Conservation (phyloP, 2,329 filamentous ascomycete species). For the Epichloe sylvatica region DNA sequence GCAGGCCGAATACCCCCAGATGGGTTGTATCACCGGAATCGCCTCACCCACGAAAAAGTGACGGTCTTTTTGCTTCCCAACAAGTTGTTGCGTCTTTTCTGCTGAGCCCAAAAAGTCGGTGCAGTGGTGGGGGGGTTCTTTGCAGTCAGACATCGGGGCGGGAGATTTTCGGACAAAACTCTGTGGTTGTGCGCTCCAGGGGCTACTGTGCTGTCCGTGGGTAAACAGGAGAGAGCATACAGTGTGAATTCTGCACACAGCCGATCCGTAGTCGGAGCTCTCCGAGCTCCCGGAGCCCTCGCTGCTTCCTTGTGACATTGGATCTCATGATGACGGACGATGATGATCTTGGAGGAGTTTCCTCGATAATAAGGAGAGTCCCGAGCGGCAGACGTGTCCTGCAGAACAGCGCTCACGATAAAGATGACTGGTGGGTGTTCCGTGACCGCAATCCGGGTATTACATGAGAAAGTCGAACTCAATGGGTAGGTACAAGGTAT, state of each 20-base stretch:
- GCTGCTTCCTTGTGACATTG: too few relatives aligned
- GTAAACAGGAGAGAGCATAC: background rate
- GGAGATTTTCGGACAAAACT: constrained; percentile 16
- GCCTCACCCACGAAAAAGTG: background rate
- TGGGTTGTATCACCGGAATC: constrained; percentile 1
- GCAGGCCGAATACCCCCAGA: background rate
- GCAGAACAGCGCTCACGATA: too few relatives aligned
- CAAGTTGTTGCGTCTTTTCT: constrained; percentile 23
- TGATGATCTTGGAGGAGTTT: background rate
- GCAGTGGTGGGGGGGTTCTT: constrained; percentile 19
- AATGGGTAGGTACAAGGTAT: too few relatives aligned
- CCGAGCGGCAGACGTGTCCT: too few relatives aligned
- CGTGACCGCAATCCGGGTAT: too few relatives aligned
- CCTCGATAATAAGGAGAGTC: background rate
- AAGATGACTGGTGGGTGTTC: too few relatives aligned
- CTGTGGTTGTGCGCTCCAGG: background rate
- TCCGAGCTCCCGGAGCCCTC: background rate
- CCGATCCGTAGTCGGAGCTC: background rate
- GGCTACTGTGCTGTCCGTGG: background rate
- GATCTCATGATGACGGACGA: too few relatives aligned
- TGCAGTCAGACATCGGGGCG: constrained; percentile 10
- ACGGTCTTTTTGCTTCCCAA: constrained; percentile 1
- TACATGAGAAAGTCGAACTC: too few relatives aligned
- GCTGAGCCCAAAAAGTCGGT: constrained; percentile 27
- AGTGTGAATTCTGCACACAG: background rate